These are phyloP conservation scores for Diaporthe humulicola DNA, from an alignment of 2,329 filamentous ascomycete species.

Conservation along the genomic window DNA sequence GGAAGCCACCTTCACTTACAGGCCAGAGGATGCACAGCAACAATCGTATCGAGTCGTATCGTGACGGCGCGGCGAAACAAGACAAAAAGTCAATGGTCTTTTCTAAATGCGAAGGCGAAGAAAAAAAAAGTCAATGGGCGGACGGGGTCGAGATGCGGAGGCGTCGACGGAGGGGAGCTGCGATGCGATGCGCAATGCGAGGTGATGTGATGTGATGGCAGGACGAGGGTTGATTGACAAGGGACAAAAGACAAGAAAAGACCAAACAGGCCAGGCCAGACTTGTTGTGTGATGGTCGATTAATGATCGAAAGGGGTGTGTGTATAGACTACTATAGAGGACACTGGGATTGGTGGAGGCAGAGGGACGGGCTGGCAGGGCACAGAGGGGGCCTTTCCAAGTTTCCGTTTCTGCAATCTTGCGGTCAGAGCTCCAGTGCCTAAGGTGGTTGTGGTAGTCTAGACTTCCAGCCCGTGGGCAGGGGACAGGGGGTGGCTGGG, in stretches of 20 bases:
- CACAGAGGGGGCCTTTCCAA: conserved; percentile 6
- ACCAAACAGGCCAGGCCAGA: conserved; percentile 16
- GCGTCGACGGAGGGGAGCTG: not conserved
- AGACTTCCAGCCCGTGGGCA: not conserved
- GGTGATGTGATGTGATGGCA: conserved; percentile 29
- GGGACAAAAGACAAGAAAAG: conserved; percentile 28
- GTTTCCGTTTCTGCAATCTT: conserved; percentile 27
- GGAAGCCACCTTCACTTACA: conserved; percentile 5
- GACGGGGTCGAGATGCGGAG: not conserved
- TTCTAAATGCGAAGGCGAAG: conserved; percentile 19
- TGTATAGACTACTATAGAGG: not conserved
- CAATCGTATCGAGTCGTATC: not conserved
- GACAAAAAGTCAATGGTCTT: conserved; percentile 18
- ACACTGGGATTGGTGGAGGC: not conserved
- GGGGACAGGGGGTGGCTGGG: conserved; percentile 19
- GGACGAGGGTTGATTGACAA: conserved; percentile 4
- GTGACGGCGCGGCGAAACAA: not conserved
- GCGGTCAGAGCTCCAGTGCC: conserved; percentile 20
- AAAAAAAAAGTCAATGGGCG: conserved; percentile 19
- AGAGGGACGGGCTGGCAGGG: not conserved
- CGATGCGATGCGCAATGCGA: conserved; percentile 24
- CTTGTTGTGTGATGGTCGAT: conserved; percentile 5
- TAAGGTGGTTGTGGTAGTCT: conserved; percentile 14
- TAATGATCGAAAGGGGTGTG: conserved; percentile 8
- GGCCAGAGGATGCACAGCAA: not conserved